Conservation (phyloP, 306 rosid species). For the Gillenia trifoliata region DNA sequence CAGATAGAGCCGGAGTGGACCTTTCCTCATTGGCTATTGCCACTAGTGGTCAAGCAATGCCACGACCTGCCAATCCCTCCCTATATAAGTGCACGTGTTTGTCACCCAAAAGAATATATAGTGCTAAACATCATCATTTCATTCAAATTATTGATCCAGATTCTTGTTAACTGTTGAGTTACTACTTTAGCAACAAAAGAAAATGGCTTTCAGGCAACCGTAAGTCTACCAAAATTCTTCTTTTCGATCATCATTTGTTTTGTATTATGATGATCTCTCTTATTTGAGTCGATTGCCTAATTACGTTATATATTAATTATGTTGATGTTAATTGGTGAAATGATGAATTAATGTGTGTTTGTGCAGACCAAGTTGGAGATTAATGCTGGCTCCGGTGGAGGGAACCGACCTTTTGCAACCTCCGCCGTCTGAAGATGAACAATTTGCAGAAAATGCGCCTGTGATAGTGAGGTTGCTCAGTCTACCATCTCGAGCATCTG, state of each 20-base stretch:
- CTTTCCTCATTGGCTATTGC: neutral
- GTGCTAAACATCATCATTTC: neutral
- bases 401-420: slow-evolving; percentile 16
- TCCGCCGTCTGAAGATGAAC: slow-evolving; percentile 1
- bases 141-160: neutral
- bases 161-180: neutral
- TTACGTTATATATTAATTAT: neutral
- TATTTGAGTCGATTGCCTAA: neutral
- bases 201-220: slow-evolving; percentile 2
- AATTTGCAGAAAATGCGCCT: neutral
- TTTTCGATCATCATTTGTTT: neutral
- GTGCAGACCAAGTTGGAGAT: slow-evolving; percentile 7
- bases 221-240: neutral
- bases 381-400: slow-evolving; percentile 13
- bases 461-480: neutral
- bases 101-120: too few species aligned
- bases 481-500: neutral
- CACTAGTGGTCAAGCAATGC: neutral
- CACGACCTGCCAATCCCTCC: neutral
- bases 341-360: neutral
- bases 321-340: neutral
- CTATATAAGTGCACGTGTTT: neutral
- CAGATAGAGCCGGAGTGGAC: neutral
- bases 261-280: neutral
- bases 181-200: neutral